Base-by-base conservation (phyloP, 345 rosid species). In the Rhodomyrtus tomentosa region DNA sequence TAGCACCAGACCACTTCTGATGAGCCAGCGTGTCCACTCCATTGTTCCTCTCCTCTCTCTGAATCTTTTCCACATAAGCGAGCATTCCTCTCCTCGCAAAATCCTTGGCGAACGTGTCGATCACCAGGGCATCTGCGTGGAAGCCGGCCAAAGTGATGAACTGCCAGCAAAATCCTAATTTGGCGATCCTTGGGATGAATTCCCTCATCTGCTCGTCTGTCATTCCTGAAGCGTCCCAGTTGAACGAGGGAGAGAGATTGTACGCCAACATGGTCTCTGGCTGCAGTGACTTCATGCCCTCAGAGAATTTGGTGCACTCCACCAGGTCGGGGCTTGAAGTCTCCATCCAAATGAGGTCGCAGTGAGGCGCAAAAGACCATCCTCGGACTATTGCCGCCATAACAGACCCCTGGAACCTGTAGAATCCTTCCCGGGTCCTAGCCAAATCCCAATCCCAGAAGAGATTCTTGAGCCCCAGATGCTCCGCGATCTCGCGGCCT, bases 371-470 rank as follows among this genome's bases (percentile, higher is more conserved):
- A n/a, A 96, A 98, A 49, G 99, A 97, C 94, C 95, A 88, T 5
- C 99, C 98, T 9, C 97, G 98, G 21, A 98, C 94, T 25, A 96
- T 84, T 1, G 99, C 99, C 2, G 98, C 98, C 87, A 50, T 80
- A 2, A 95, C 99, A 1, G 98, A 96, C 54, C 99, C 99, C 85
- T 93, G 90, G 87, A 96, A 98, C 85, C 99, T 87, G 82, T 98
- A 96, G 85, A 98, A 96, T 55, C 99, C 99, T 93, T 98, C 99
- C 73, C 98, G 91, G 83, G 98, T 94, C 88, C 99, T 89, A 0
- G 99, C 95, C 87, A 98, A 87, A 90, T 95, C 98, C 98, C 99
- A 94, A 91, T 98, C 98, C 99, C 98, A 98, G 90, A 94, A 98
- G n/a, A 98, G 91, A 87, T 95, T 92, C 5, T 89, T 88, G 45